phyloP scores from a whole-genome alignment of 2,329 filamentous ascomycete species.

The Sphaerulina vaccinii region DNA sequence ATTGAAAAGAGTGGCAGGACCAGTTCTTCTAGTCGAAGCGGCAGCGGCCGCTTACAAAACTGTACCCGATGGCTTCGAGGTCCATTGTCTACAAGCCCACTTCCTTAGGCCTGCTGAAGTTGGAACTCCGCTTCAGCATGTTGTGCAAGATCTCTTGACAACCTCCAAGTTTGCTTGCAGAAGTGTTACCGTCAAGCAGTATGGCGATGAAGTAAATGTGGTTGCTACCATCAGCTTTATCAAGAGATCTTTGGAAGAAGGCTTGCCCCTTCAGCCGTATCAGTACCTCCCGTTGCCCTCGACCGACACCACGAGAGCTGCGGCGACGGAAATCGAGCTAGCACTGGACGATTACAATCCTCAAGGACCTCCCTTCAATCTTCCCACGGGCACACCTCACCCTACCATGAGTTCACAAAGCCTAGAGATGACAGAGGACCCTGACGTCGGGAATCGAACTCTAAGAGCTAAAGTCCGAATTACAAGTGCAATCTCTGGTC shows the following conservation, averaged over 20 bases:
- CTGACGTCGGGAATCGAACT: not conserved
- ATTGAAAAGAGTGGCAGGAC: slow-evolving; percentile 3
- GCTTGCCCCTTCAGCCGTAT: not conserved
- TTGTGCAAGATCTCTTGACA: not conserved
- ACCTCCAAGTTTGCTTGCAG: slow-evolving; percentile 3
- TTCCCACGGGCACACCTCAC: not conserved
- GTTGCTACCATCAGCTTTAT: not conserved
- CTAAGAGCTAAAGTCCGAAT: not conserved
- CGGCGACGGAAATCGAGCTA: not conserved
- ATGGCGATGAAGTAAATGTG: not conserved
- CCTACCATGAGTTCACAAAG: not conserved
- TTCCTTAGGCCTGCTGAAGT: slow-evolving; percentile 2
- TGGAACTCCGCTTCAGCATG: not conserved
- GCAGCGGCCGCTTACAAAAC: slow-evolving; percentile 3
- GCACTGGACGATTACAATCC: not conserved
- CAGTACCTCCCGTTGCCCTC: not conserved
- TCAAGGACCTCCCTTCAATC: not conserved
- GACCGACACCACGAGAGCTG: not conserved
- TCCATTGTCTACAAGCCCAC: slow-evolving; percentile 9
- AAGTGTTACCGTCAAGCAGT: not conserved
- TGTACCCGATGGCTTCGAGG: slow-evolving; percentile 1
- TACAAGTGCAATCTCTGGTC: not conserved
- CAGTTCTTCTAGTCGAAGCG: slow-evolving; percentile 3
- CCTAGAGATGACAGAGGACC: not conserved
- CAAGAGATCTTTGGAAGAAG: not conserved